A percentile compares a stretch with the other conserved stretches of the same genome.
Conservation (phyloP, 306 rosid species). For the Pterocarpus santalinus region DNA sequence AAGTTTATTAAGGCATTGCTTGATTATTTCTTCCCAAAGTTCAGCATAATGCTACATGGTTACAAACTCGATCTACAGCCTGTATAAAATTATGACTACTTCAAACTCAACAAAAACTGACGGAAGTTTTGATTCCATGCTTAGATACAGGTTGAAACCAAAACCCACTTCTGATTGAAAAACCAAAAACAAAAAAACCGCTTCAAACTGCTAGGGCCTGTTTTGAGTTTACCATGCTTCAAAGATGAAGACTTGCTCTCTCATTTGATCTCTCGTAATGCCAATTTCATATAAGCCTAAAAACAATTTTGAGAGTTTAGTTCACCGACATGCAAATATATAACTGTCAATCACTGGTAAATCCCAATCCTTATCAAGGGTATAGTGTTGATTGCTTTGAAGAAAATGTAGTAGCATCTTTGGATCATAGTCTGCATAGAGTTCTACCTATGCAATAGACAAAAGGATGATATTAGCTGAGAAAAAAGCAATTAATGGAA, state of each 20-base stretch:
- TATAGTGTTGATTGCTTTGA: conserved; percentile 83
- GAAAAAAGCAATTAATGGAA: conserved; percentile 1
- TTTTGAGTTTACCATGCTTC: conserved; percentile 88
- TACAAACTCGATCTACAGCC: conserved; percentile 72
- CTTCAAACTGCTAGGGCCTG: conserved; percentile 79
- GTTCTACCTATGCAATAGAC: conserved; percentile 70
- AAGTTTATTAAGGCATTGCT: conserved; percentile 46
- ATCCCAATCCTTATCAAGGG: conserved; percentile 77
- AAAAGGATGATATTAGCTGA: conserved; percentile 30
- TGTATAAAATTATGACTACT: conserved; percentile 46
- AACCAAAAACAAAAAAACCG: conserved; percentile 58
- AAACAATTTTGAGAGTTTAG: conserved; percentile 39
- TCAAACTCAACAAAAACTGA: conserved; percentile 20
- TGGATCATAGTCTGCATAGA: conserved; percentile 82
- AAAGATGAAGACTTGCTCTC: conserved; percentile 87
- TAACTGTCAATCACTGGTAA: conserved; percentile 24
- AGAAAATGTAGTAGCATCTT: conserved; percentile 87
- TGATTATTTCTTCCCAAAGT: conserved; percentile 53
- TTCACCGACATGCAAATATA: conserved; percentile 15
- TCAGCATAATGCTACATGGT: conserved; percentile 53
- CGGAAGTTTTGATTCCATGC: not conserved
- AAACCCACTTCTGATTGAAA: conserved; percentile 37
- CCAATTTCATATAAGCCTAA: conserved; percentile 76
- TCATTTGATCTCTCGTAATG: conserved; percentile 61
- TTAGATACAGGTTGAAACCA: conserved; percentile 10